Percentiles rank a stretch among this genome's conserved stretches.
Evolutionary conservation across 129 eudicot genomes (phyloP).

Genomic region (Flaveria ramosissima): DNA sequence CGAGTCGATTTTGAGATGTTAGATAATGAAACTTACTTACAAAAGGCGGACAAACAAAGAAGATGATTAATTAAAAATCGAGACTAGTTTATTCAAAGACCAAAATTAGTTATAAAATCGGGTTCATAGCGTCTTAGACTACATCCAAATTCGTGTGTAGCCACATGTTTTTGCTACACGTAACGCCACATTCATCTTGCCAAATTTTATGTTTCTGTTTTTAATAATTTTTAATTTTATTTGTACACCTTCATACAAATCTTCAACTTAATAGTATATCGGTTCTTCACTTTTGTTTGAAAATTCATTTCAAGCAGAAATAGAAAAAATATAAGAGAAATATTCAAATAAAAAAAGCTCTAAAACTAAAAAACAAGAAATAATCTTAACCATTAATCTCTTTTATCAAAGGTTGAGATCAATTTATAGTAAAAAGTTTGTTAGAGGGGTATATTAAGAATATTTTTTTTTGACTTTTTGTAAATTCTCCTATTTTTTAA

Average conservation of each 20-base stretch:
- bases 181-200: slow-evolving; percentile 11
- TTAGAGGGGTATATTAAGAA: too few species aligned
- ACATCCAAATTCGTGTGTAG: slow-evolving; percentile 22
- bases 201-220: not conserved
- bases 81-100: slow-evolving; percentile 16
- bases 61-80: not conserved
- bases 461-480: too few species aligned
- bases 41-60: too few species aligned
- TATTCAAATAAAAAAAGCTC: too few species aligned
- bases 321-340: too few species aligned
- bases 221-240: not conserved
- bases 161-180: slow-evolving; percentile 22
- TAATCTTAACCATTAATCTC: too few species aligned
- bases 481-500: too few species aligned
- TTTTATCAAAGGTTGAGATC: too few species aligned
- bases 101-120: slow-evolving; percentile 14
- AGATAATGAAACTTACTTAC: slow-evolving; percentile 4
- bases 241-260: not conserved
- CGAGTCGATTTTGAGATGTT: not conserved
- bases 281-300: not conserved
- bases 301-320: not conserved
- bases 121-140: slow-evolving; percentile 34
- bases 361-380: too few species aligned
- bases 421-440: too few species aligned
- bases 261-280: not conserved